A percentile compares a stretch with the other conserved stretches of the same genome.
phyloP scores from a whole-genome alignment of 116 monocot genomes.

The Posidonia oceanica region DNA sequence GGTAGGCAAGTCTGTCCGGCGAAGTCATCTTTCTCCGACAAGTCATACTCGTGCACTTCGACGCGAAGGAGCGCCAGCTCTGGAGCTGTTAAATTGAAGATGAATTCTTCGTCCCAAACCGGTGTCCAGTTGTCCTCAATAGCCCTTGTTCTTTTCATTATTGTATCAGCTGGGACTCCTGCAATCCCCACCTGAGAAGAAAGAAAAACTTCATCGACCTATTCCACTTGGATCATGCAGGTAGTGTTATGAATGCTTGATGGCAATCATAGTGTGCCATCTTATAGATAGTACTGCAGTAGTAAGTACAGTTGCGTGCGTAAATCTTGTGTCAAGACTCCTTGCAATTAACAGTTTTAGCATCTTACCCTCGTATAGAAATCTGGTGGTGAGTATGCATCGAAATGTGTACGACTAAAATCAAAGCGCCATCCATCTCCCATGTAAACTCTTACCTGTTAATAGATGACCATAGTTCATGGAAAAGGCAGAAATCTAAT shows the following conservation, averaged over 20 bases:
- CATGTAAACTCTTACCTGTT: slow-evolving; percentile 67
- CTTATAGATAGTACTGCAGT: no score
- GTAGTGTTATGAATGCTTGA: no score
- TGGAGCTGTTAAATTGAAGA: slow-evolving; percentile 29
- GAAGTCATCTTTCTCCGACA: slow-evolving; percentile 53
- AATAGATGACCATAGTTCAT: background rate
- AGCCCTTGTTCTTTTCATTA: slow-evolving; percentile 36
- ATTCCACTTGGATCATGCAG: no score
- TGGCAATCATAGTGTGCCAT: no score
- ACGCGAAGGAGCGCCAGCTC: slow-evolving; percentile 45
- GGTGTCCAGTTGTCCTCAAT: slow-evolving; percentile 46
- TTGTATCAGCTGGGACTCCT: slow-evolving; percentile 30
- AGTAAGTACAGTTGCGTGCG: no score
- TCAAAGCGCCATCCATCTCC: slow-evolving; percentile 78
- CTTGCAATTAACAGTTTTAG: background rate
- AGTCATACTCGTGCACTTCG: slow-evolving; percentile 43
- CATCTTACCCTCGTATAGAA: slow-evolving; percentile 54
- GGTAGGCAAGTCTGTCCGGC: slow-evolving; percentile 45
- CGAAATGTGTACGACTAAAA: slow-evolving; percentile 49
- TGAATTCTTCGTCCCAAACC: slow-evolving; percentile 46
- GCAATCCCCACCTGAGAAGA: slow-evolving; percentile 44
- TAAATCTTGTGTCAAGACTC: no score
- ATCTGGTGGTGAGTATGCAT: slow-evolving; percentile 68
- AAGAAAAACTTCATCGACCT: no score
- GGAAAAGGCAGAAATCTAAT: background rate